Percentiles rank a stretch among this genome's conserved stretches.
These are phyloP conservation scores for Malus sylvestris DNA, from an alignment of 306 rosid species.

Conservation along the genomic window DNA sequence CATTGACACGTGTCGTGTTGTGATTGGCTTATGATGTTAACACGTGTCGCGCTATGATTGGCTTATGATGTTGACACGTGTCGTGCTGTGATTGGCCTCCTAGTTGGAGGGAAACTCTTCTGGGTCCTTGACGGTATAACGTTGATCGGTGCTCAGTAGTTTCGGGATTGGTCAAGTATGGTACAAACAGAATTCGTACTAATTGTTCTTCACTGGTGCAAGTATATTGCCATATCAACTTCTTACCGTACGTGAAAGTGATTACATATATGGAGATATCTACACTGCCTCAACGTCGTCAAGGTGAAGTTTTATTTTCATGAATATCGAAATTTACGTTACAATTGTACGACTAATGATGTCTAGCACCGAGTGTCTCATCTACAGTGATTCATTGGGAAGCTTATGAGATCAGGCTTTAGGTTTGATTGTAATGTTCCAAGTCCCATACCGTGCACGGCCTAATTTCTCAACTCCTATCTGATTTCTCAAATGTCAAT, in stretches of 20 bases:
- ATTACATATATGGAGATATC: neutral
- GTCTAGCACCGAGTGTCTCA: neutral
- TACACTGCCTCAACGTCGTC: neutral
- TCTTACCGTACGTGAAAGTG: neutral
- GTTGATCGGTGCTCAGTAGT: no score
- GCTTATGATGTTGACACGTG: no score
- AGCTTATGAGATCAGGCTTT: neutral
- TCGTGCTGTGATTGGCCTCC: no score
- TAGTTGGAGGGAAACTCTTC: no score
- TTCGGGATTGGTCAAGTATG: no score
- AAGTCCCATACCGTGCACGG: neutral
- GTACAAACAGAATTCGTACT: neutral
- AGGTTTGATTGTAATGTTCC: neutral
- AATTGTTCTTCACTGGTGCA: neutral
- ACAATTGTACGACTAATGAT: neutral
- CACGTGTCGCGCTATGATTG: no score
- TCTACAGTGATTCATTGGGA: neutral
- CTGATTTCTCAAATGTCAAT: constrained; percentile 17
- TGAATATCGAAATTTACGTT: neutral
- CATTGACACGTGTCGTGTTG: no score
- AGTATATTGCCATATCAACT: neutral
- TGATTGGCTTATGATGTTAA: no score
- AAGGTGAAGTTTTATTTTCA: neutral
- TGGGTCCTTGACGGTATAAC: no score
- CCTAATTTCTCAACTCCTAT: neutral